Conservation (phyloP, 1,139 yeast genomes). For the Fermentozyma sake region DNA sequence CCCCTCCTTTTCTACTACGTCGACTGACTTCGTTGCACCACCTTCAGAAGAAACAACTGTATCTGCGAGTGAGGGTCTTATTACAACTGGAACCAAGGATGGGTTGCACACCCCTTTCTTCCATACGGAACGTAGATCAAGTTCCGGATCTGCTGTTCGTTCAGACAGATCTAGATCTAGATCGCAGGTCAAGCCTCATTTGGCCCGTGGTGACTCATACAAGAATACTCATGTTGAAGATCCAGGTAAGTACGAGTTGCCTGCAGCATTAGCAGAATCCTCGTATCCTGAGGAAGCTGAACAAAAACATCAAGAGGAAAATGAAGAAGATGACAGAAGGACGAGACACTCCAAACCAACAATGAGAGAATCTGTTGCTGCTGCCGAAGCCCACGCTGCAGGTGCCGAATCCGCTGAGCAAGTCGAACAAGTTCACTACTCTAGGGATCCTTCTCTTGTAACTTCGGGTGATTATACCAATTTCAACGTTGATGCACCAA, state of each 20-base stretch:
- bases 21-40: constrained; percentile 3
- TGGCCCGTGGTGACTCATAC: constrained; percentile 66
- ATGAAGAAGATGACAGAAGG: constrained; percentile 31
- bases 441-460: constrained; percentile 40
- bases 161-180: constrained; percentile 20
- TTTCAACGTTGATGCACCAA: constrained; percentile 41
- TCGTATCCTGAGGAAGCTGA: constrained; percentile 9
- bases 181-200: constrained; percentile 43
- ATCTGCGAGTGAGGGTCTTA: constrained; percentile 1
- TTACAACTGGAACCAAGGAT: constrained; percentile 1
- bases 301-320: constrained; percentile 17
- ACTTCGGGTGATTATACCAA: constrained; percentile 50
- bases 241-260: constrained; percentile 42
- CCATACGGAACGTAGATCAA: constrained; percentile 26
- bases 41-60: constrained; percentile 3
- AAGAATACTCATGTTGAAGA: constrained; percentile 42
- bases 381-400: constrained; percentile 31
- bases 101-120: constrained; percentile 43
- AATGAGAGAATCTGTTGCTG: constrained; percentile 47
- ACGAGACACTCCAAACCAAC: constrained; percentile 45
- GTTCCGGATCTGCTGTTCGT: constrained; percentile 11
- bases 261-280: constrained; percentile 29
- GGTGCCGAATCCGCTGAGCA: constrained; percentile 9
- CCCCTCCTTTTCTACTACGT: constrained; percentile 6
- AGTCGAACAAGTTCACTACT: constrained; percentile 13